Evolutionary conservation across 768 basidiomycete genomes (phyloP), one percentile per base, ranked within the genome.

Genomic region (Inosperma sp.): DNA sequence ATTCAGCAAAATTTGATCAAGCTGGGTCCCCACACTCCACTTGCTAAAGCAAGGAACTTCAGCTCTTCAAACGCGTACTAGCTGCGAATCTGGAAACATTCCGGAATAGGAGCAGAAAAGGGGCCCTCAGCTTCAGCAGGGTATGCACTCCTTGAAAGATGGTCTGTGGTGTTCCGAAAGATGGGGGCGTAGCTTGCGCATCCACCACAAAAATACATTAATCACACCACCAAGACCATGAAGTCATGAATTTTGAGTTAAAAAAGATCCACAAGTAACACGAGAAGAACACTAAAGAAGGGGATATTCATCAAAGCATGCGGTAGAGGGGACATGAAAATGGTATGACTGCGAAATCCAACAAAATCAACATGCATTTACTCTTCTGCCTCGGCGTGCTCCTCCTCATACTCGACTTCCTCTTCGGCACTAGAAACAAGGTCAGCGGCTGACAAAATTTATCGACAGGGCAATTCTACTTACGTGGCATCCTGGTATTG

Each of bases 401-500:
- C 88, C 68, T 92, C 90, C 74, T 92, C 90, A 66, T 91, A 93
- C 65, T 91, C 89, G 56, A 74, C 88, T 65, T 93, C 90, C 66
- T 92, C 90, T 66, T 92, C 90, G 48, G 80, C 84, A 48, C 89
- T 90, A 56, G 7, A 61, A 34, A 19, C 55, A 43, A 52, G 13
- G 17, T n/a, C 4, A 63, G 55, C 36, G 16, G 49, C 29, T 9
- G 5, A 16, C 14, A 10, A 31, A 1, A 3, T 4, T 5, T 4
- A 3, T 8, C 4, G 13, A 35, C 53, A 43, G 25, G 10, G 25
- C 19, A 19, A 19, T 23, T 3, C 10, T 49, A 83, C 88, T 55
- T 71, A 92, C 88, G 89, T 92, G 35, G 90, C 90, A 64, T 93
- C 90, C 74, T 93, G 90, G 74, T 93, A 93, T 71, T 93, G 91